Conservation (phyloP, 2,329 filamentous ascomycete species). For the Trichophyton mentagrophytes region DNA sequence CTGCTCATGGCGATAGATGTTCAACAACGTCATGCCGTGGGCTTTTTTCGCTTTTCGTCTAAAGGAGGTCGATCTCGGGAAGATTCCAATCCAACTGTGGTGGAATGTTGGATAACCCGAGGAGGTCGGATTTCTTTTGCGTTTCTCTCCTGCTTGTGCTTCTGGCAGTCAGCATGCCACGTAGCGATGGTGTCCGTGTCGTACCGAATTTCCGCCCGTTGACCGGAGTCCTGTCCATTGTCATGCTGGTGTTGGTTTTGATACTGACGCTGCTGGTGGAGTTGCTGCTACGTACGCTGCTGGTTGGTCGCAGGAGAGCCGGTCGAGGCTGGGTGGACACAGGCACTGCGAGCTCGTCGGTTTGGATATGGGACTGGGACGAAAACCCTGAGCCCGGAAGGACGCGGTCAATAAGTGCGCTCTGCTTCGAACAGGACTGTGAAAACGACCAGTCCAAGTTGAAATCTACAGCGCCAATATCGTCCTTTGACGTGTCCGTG, state of each 20-base stretch:
- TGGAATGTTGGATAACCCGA: neutral
- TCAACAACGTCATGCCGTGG: neutral
- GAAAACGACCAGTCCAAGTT: neutral
- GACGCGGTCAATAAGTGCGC: neutral
- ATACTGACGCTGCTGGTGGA: neutral
- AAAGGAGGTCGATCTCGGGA: neutral
- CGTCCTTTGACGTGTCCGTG: neutral
- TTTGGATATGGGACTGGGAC: neutral
- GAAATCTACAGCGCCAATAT: neutral
- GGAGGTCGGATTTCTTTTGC: neutral
- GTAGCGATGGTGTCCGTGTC: neutral
- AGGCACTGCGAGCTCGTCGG: neutral
- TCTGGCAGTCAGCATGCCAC: neutral
- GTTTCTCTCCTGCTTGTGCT: neutral
- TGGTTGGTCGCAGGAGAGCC: neutral
- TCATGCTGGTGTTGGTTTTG: neutral
- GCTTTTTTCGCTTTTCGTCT: neutral
- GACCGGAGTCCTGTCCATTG: neutral
- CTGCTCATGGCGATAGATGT: neutral
- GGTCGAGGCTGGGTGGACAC: slow-evolving; percentile 8
- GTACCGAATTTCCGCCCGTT: slow-evolving; percentile 1
- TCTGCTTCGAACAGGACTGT: neutral
- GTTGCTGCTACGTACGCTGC: slow-evolving; percentile 2
- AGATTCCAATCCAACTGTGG: slow-evolving; percentile 3
- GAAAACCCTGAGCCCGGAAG: neutral